A percentile compares a stretch with the other conserved stretches of the same genome.
Conservation (phyloP, 768 basidiomycete species). For the Clitopilus hobsonii region DNA sequence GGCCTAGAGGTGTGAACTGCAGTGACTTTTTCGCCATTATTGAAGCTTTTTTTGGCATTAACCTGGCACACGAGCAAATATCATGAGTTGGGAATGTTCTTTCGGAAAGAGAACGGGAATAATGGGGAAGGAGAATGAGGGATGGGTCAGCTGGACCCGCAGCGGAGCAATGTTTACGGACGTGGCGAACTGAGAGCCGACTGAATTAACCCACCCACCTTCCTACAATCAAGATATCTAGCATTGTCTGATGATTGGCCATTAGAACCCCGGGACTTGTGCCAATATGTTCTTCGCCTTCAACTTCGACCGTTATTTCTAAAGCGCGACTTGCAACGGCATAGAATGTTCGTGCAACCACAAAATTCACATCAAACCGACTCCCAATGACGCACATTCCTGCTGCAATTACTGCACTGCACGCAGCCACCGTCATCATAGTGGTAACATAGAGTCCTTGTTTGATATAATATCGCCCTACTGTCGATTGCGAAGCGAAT, state of each 20-base stretch:
- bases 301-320: constrained; percentile 69
- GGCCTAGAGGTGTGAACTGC: constrained; percentile 83
- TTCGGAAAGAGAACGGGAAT: constrained; percentile 3
- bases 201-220: constrained; percentile 43
- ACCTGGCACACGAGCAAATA: constrained; percentile 33
- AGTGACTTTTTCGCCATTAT: constrained; percentile 95
- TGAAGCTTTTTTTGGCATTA: constrained; percentile 76
- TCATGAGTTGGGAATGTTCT: constrained; percentile 4
- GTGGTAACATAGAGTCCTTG: constrained; percentile 69
- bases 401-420: constrained; percentile 65
- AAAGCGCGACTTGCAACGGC: constrained; percentile 54
- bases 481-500: constrained; percentile 49
- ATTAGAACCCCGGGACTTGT: constrained; percentile 73
- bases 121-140: constrained; percentile 10
- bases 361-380: constrained; percentile 74
- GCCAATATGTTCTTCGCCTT: constrained; percentile 79
- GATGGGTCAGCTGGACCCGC: background rate
- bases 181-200: background rate
- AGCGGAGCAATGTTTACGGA: background rate
- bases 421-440: constrained; percentile 64
- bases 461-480: constrained; percentile 69
- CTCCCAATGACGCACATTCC: constrained; percentile 64
- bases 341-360: constrained; percentile 85
- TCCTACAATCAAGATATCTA: constrained; percentile 81
- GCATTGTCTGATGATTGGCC: constrained; percentile 90